Conservation (phyloP, 2,329 filamentous ascomycete genomes). For the Aspergillus clavatus region DNA sequence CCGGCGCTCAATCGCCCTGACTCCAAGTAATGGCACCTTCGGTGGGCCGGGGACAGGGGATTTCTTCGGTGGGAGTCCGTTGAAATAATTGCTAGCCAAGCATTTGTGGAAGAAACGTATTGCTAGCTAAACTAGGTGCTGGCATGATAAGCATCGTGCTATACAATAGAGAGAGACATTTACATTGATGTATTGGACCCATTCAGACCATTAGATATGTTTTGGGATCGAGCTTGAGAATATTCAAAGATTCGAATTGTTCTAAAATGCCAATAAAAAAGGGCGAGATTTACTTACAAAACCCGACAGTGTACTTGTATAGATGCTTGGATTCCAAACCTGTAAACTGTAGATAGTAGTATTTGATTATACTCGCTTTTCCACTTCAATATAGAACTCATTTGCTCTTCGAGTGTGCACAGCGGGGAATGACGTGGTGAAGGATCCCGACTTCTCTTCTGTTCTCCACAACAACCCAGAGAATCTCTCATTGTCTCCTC, state of each 20-base stretch:
- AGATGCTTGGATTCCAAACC: too few species aligned
- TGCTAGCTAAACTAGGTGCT: too few species aligned
- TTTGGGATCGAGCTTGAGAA: background rate
- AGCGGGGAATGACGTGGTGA: slow-evolving; percentile 33
- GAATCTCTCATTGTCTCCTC: slow-evolving; percentile 3
- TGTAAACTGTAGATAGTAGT: too few species aligned
- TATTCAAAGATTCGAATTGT: background rate
- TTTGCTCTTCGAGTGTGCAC: too few species aligned
- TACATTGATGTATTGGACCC: background rate
- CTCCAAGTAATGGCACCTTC: slow-evolving; percentile 41
- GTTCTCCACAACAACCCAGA: slow-evolving; percentile 3
- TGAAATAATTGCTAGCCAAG: too few species aligned
- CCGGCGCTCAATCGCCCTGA: slow-evolving; percentile 39
- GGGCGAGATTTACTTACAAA: too few species aligned
- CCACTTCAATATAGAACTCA: too few species aligned
- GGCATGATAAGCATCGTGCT: too few species aligned
- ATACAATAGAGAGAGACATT: background rate
- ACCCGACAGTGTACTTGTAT: too few species aligned
- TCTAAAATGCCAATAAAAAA: too few species aligned
- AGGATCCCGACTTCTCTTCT: slow-evolving; percentile 5
- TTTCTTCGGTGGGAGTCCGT: slow-evolving; percentile 38
- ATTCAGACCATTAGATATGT: background rate
- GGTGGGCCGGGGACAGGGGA: slow-evolving; percentile 33
- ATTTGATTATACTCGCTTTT: background rate
- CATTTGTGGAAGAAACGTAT: too few species aligned